phyloP scores from a whole-genome alignment of 148 eudicot genomes.

The Spergularia marina region DNA sequence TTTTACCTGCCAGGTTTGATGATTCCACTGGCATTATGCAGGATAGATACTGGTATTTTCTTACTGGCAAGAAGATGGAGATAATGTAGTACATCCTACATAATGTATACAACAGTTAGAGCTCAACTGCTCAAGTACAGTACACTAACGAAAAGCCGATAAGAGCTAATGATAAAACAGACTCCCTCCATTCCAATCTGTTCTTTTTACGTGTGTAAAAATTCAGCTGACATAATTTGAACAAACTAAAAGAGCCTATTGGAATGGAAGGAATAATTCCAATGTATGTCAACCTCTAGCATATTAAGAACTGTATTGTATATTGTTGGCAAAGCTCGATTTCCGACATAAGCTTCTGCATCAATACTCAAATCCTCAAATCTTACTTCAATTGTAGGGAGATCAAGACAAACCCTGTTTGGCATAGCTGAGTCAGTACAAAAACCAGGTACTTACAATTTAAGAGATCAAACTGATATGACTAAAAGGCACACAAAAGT shows the following conservation, averaged over 20 bases:
- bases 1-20: conserved; percentile 40
- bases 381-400: conserved; percentile 52
- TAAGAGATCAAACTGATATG: background rate
- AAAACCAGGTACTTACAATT: background rate
- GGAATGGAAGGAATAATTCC: background rate
- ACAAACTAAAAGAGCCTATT: too few relatives aligned
- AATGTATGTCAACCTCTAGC: conserved; percentile 34
- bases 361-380: conserved; percentile 45
- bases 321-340: conserved; percentile 44
- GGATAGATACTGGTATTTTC: conserved; percentile 33
- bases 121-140: background rate
- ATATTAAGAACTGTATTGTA: conserved; percentile 32
- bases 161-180: background rate
- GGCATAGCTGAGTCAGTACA: background rate
- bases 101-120: background rate
- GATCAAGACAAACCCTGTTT: conserved; percentile 45
- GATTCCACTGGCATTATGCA: conserved; percentile 42
- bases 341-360: conserved; percentile 47
- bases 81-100: conserved; percentile 31
- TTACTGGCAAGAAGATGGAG: conserved; percentile 37
- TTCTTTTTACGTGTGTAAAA: too few relatives aligned
- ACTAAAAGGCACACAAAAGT: background rate
- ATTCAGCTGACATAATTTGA: too few relatives aligned
- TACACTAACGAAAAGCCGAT: background rate
- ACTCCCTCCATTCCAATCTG: too few relatives aligned